Base-by-base conservation (phyloP, 2,329 filamentous ascomycete species). In the Fusarium sp. region DNA sequence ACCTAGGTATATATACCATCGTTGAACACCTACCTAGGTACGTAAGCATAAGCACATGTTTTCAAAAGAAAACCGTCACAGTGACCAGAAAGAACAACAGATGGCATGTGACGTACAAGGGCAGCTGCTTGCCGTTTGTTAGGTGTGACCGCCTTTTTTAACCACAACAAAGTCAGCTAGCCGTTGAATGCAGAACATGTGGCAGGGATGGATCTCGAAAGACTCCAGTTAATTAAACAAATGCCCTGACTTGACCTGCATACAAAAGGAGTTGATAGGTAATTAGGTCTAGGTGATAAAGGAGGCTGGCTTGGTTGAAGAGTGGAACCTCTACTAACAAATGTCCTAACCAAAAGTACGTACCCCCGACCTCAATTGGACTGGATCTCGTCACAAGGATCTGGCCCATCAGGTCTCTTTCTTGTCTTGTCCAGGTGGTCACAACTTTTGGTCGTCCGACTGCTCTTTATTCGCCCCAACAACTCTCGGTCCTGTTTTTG, bases 401-500 rank as follows among this genome's bases (percentile, higher is more conserved):
- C 68, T 62, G 52, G 57, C 55, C 60, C 63, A 46, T 42, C 58
- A 50, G 57, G 50, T 57, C 58, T 70, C 44, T 25, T 55, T 37
- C 56, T 69, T 61, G 42, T 62, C 57, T 65, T 70, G 69, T 71
- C 69, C 69, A 71, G 69, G 69, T 71, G 69, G 69, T 71, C 69
- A 72, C 69, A 71, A 72, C 69, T 71, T 71, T 71, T 71, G 53
- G 67, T 70, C 67, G 67, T 57, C 44, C 67, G 67, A 70, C 67
- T 63, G 50, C 51, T 37, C 49, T 63, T 67, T 51, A 52, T 65
- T 70, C 64, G 67, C 67, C 67, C 68, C 68, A 71, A 67, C 64
- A 70, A 65, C 45, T 55, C 48, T 69, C 46, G 55, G 49, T 68
- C 62, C 26, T 44, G 26, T 58, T 45, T 39, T 10, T 30, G 34